Conservation (phyloP, 306 rosid genomes). For the Quercus gilva region DNA sequence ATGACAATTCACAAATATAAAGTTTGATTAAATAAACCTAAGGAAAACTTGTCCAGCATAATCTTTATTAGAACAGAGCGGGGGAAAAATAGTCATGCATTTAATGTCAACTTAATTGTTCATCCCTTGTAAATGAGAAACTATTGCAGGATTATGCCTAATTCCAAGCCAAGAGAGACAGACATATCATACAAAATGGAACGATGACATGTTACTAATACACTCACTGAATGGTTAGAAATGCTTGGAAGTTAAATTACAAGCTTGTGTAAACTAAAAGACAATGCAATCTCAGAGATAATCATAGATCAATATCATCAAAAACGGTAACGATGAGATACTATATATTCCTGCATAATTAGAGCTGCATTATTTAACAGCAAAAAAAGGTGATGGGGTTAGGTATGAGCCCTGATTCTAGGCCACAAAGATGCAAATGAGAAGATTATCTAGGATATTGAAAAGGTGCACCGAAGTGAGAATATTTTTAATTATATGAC, state of each 20-base stretch:
- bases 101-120: background rate
- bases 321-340: background rate
- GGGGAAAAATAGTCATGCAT: background rate
- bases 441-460: background rate
- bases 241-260: background rate
- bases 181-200: background rate
- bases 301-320: background rate
- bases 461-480: background rate
- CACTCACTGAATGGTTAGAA: background rate
- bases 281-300: background rate
- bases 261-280: background rate
- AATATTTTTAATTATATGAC: background rate
- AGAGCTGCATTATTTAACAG: background rate
- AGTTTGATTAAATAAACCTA: background rate
- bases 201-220: background rate
- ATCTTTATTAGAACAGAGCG: background rate
- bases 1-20: background rate
- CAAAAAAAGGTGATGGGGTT: background rate
- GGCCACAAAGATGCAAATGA: background rate
- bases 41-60: background rate
- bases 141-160: background rate
- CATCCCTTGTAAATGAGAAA: background rate
- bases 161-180: background rate
- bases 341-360: background rate
- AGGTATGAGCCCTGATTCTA: background rate